phyloP scores from a whole-genome alignment of 257 asterid genomes.

The Verbascum thapsus region DNA sequence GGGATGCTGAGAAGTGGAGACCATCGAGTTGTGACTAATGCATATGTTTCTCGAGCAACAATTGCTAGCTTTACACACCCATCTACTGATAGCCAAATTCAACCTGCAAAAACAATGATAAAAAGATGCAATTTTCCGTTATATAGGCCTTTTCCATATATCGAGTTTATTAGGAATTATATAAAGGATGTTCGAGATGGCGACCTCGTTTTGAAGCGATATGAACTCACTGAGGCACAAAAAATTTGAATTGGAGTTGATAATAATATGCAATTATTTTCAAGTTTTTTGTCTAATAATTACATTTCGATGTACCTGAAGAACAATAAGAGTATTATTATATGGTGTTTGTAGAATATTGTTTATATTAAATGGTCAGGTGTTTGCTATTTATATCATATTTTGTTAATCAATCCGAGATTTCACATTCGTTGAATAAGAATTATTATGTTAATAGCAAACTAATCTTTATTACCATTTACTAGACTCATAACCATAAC shows the following conservation, averaged over 20 bases:
- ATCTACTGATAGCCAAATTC: background rate
- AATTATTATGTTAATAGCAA: too few species aligned
- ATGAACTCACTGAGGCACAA: background rate
- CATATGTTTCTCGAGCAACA: slow-evolving; percentile 25
- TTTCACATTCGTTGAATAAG: too few species aligned
- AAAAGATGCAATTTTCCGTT: background rate
- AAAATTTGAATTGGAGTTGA: background rate
- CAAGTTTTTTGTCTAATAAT: background rate
- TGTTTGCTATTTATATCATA: too few species aligned
- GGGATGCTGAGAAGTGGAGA: slow-evolving; percentile 28
- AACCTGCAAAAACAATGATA: slow-evolving; percentile 17
- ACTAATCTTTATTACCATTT: too few species aligned
- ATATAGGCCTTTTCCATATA: slow-evolving; percentile 15
- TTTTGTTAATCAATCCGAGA: too few species aligned
- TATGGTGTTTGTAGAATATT: too few species aligned
- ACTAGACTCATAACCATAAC: too few species aligned
- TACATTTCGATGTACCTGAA: too few species aligned
- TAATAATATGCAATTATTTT: background rate
- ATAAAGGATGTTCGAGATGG: slow-evolving; percentile 6
- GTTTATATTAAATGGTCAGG: too few species aligned
- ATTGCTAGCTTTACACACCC: slow-evolving; percentile 26
- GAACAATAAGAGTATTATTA: too few species aligned
- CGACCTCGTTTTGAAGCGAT: slow-evolving; percentile 1
- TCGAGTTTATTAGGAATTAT: slow-evolving; percentile 17
- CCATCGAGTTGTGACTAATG: slow-evolving; percentile 35